phyloP scores from a whole-genome alignment of 2,329 filamentous ascomycete species.

The Colletotrichum musicola region DNA sequence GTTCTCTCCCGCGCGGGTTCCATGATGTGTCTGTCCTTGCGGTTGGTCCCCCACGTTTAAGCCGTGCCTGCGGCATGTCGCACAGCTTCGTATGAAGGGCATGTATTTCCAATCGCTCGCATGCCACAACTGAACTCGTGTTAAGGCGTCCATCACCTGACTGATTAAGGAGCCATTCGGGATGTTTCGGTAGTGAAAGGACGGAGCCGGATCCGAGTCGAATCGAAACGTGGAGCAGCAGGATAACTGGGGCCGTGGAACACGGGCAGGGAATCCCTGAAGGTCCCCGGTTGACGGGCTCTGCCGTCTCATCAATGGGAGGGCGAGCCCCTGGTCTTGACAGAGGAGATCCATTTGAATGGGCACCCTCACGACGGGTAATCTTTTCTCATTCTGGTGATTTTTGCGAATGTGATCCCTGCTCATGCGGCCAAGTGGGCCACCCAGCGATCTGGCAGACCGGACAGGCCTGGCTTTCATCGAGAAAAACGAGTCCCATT shows the following conservation, averaged over 20 bases:
- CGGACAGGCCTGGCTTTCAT: constrained; percentile 34
- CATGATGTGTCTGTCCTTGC: not conserved
- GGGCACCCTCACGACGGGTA: constrained; percentile 30
- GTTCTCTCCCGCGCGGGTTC: constrained; percentile 18
- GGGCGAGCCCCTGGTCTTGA: constrained; percentile 22
- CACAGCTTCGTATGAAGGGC: constrained; percentile 25
- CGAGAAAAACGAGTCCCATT: constrained; percentile 35
- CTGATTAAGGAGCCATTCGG: constrained; percentile 12
- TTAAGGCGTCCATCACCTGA: constrained; percentile 15
- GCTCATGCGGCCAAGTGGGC: constrained; percentile 30
- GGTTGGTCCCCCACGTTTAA: constrained; percentile 16
- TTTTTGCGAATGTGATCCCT: constrained; percentile 36
- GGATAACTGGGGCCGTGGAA: constrained; percentile 25
- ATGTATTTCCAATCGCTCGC: constrained; percentile 16
- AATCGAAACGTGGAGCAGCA: constrained; percentile 32
- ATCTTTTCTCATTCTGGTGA: constrained; percentile 38
- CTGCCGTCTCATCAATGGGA: constrained; percentile 39
- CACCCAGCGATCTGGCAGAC: constrained; percentile 39
- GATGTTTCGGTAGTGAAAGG: constrained; percentile 29
- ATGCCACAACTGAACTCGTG: constrained; percentile 2
- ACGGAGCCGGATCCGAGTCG: constrained; percentile 36
- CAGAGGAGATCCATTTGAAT: constrained; percentile 29
- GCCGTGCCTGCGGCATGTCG: constrained; percentile 1
- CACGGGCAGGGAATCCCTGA: constrained; percentile 20
- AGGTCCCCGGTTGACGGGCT: constrained; percentile 37